Evolutionary conservation across 2,329 filamentous ascomycete genomes (phyloP).

Genomic region (Ilyonectria destructans): DNA sequence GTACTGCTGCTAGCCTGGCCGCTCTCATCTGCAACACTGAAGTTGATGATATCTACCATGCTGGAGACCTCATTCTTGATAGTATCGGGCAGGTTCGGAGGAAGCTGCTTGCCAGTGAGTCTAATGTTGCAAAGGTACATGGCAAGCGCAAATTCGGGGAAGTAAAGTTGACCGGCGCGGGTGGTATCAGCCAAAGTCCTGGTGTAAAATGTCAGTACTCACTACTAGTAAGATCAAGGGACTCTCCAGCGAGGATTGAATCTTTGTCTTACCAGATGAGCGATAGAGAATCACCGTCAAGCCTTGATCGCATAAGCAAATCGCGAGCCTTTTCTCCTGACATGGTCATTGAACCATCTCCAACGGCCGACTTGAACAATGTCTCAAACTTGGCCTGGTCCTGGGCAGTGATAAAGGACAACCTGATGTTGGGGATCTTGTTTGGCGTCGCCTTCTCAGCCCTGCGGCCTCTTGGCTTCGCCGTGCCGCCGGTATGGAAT

Average conservation of each 20-base stretch:
- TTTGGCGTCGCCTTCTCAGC: slow-evolving; percentile 68
- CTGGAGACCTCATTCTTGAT: slow-evolving; percentile 98
- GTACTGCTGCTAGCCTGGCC: slow-evolving; percentile 69
- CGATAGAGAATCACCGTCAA: slow-evolving; percentile 89
- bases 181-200: slow-evolving; percentile 96
- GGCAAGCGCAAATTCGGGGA: slow-evolving; percentile 96
- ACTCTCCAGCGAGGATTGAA: neutral
- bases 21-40: slow-evolving; percentile 86
- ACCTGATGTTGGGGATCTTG: slow-evolving; percentile 92
- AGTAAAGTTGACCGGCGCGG: slow-evolving; percentile 94
- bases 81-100: slow-evolving; percentile 82
- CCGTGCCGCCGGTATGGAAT: slow-evolving; percentile 69
- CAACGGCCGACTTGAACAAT: slow-evolving; percentile 95
- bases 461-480: slow-evolving; percentile 63
- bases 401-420: slow-evolving; percentile 95
- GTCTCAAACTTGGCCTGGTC: slow-evolving; percentile 99
- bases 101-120: slow-evolving; percentile 88
- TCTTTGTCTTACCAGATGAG: slow-evolving; percentile 85
- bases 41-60: slow-evolving; percentile 99
- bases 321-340: slow-evolving; percentile 95
- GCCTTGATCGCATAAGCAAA: slow-evolving; percentile 87
- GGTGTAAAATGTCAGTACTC: slow-evolving; percentile 38
- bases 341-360: slow-evolving; percentile 86
- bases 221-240: neutral
- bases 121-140: slow-evolving; percentile 99